Evolutionary conservation across 805 yeast species (phyloP).

Genomic region (Candida railenensis): DNA sequence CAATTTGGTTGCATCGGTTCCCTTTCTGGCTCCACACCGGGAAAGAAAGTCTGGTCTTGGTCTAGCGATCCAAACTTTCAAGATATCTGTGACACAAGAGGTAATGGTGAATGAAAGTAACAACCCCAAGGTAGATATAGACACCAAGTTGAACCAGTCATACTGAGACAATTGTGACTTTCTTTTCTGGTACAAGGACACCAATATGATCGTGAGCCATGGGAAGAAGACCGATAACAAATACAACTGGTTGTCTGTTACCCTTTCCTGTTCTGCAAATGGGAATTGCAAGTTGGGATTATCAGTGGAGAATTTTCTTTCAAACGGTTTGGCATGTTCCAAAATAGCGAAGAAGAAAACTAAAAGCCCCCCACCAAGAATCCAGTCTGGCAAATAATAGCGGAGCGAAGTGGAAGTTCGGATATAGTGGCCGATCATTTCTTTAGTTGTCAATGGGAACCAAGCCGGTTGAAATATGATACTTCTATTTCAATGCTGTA

Average conservation of each 20-base stretch:
- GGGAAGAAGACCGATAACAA: conserved; percentile 27
- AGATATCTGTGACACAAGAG: conserved; percentile 34
- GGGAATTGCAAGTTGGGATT: conserved; percentile 30
- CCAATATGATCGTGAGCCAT: conserved; percentile 15
- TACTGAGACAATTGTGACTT: conserved; percentile 3
- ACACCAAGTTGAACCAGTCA: conserved; percentile 24
- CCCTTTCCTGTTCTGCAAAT: conserved; percentile 27
- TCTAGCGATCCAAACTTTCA: conserved; percentile 39
- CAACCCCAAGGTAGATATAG: conserved; percentile 30
- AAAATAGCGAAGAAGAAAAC: conserved; percentile 17
- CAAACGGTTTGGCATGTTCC: conserved; percentile 26
- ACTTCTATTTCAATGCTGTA: not conserved
- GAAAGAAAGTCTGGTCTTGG: conserved; percentile 45
- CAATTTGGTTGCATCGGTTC: conserved; percentile 22
- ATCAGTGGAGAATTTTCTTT: conserved; percentile 25
- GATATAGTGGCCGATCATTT: conserved; percentile 6
- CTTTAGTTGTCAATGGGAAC: not conserved
- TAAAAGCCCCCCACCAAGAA: conserved; percentile 15
- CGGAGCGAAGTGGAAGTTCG: conserved; percentile 8
- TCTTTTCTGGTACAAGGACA: conserved; percentile 9
- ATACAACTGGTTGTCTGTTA: conserved; percentile 31
- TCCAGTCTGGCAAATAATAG: conserved; percentile 24
- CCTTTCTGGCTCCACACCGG: conserved; percentile 28
- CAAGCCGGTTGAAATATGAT: not conserved
- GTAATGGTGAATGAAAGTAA: conserved; percentile 26